Evolutionary conservation across 768 basidiomycete species (phyloP).

Genomic region (Lactifluus rugatus): DNA sequence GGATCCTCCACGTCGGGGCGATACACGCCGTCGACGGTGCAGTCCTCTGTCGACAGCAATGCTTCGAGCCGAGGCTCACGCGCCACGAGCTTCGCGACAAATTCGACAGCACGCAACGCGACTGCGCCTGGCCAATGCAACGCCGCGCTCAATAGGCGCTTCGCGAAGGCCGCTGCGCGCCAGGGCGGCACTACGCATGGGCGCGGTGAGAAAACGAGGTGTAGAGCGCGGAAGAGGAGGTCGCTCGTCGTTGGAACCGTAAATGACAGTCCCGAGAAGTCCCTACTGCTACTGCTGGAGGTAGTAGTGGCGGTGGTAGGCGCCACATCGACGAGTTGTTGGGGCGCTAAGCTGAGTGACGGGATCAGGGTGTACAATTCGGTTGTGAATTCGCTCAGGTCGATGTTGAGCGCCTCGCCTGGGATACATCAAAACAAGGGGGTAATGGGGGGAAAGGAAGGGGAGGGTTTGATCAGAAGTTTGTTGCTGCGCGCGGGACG

Average conservation of each 20-base stretch:
- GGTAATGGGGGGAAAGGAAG: too few relatives aligned
- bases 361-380: slow-evolving; percentile 76
- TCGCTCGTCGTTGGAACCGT: slow-evolving; percentile 36
- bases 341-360: slow-evolving; percentile 52
- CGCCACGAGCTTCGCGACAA: slow-evolving; percentile 60
- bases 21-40: slow-evolving; percentile 76
- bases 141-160: slow-evolving; percentile 75
- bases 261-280: too few relatives aligned
- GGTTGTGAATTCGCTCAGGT: slow-evolving; percentile 81
- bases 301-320: slow-evolving; percentile 19
- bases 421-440: background rate
- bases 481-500: background rate
- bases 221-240: slow-evolving; percentile 80
- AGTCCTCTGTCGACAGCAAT: slow-evolving; percentile 79
- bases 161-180: slow-evolving; percentile 86
- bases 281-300: slow-evolving; percentile 12
- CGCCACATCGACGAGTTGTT: slow-evolving; percentile 39
- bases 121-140: slow-evolving; percentile 70
- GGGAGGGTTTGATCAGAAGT: background rate
- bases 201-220: slow-evolving; percentile 72
- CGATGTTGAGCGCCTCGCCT: slow-evolving; percentile 98
- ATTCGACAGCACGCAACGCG: slow-evolving; percentile 59
- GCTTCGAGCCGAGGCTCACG: slow-evolving; percentile 77
- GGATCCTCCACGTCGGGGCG: slow-evolving; percentile 83
- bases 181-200: slow-evolving; percentile 53